phyloP scores from a whole-genome alignment of 169 alveolate genomes.

The Miamiensis avidus region DNA sequence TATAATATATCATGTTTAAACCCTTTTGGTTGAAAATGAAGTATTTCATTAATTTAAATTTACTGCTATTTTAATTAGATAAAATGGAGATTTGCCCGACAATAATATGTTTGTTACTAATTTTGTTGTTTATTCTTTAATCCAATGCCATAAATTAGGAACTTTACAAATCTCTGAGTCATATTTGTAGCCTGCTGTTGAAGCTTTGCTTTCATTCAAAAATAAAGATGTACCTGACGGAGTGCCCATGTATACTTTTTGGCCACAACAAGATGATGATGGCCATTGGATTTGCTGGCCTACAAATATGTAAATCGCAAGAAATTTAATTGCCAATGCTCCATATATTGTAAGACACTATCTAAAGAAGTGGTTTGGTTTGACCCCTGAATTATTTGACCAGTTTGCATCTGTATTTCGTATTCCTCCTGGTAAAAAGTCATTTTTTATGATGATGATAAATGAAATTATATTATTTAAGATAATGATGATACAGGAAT shows the following conservation, averaged over 20 bases:
- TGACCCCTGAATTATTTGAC: background rate
- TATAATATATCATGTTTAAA: too few species aligned
- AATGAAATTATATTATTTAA: too few species aligned
- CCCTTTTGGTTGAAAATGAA: too few species aligned
- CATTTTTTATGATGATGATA: too few species aligned
- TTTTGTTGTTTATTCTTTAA: slow-evolving; percentile 1
- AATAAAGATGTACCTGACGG: background rate
- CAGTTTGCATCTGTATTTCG: background rate
- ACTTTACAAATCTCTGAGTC: background rate
- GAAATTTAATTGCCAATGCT: too few species aligned
- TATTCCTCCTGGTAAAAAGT: too few species aligned
- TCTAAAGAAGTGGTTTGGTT: background rate
- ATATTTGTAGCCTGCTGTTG: background rate
- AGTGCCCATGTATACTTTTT: background rate
- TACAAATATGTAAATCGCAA: background rate
- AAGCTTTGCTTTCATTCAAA: slow-evolving; percentile 5
- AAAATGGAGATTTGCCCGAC: background rate
- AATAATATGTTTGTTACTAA: slow-evolving; percentile 25
- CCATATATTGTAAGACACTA: background rate
- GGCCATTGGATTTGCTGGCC: background rate
- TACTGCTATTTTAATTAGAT: too few species aligned
- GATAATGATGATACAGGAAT: slow-evolving; percentile 24
- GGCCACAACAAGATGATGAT: background rate
- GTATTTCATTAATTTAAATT: too few species aligned
- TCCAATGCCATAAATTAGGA: slow-evolving; percentile 1